Conservation (phyloP, 345 rosid species). For the Gossypium anomalum region DNA sequence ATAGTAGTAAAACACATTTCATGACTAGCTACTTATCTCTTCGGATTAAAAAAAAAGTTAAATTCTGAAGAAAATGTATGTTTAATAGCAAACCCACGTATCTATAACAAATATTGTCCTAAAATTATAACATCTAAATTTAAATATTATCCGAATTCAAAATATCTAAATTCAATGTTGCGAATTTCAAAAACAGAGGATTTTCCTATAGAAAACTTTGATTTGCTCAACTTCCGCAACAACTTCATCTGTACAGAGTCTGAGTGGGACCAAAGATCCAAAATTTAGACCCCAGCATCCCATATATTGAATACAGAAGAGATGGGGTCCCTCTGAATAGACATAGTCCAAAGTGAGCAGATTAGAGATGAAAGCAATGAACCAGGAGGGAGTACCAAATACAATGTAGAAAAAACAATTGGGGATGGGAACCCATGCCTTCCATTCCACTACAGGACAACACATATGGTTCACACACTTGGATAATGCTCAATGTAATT, state of each 20-base stretch:
- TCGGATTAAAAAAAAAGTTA: too few species aligned
- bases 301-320: neutral
- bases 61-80: too few species aligned
- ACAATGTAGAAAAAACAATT: conserved; percentile 26
- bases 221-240: neutral
- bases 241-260: too few species aligned
- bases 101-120: too few species aligned
- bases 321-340: neutral
- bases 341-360: neutral
- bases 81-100: too few species aligned
- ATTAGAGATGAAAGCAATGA: neutral
- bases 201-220: neutral
- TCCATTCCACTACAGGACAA: conserved; percentile 15
- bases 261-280: too few species aligned
- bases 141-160: too few species aligned
- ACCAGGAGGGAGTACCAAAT: conserved; percentile 6
- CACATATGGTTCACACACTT: neutral
- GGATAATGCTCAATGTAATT: neutral
- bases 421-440: conserved; percentile 30
- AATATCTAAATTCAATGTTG: too few species aligned
- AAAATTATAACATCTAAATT: too few species aligned
- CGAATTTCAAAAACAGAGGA: too few species aligned
- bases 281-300: too few species aligned
- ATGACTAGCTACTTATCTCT: too few species aligned
- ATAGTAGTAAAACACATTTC: fast-evolving